Conservation (phyloP, 768 basidiomycete genomes). For the Albatrellus ellisii region DNA sequence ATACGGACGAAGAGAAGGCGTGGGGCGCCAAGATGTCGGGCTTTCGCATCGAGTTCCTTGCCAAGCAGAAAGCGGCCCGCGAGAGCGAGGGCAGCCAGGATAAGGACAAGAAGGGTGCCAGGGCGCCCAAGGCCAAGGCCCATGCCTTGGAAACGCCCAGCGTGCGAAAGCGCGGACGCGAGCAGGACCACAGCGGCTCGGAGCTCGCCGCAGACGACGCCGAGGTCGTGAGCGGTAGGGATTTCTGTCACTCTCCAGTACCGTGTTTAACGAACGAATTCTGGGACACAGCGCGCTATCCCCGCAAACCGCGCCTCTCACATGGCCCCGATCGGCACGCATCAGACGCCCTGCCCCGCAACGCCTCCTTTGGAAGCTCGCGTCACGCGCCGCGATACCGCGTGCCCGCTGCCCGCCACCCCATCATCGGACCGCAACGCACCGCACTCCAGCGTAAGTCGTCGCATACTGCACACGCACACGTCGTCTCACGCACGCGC, state of each 20-base stretch:
- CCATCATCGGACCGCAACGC: conserved; percentile 10
- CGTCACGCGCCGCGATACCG: conserved; percentile 31
- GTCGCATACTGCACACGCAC: neutral
- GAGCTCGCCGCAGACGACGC: neutral
- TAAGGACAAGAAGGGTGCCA: conserved; percentile 6
- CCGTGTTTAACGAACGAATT: neutral
- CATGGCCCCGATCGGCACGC: no score
- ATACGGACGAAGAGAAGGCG: conserved; percentile 26
- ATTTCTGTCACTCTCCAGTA: neutral
- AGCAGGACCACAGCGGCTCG: no score
- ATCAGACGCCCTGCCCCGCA: neutral
- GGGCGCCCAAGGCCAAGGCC: conserved; percentile 1
- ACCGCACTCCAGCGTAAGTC: conserved; percentile 54
- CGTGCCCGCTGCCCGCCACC: conserved; percentile 8
- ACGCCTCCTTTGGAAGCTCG: neutral
- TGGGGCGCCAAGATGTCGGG: conserved; percentile 29
- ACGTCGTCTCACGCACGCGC: neutral
- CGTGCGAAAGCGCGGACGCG: neutral
- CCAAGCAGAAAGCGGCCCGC: conserved; percentile 15
- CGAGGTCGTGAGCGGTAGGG: neutral
- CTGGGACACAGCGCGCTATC: no score
- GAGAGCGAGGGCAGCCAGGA: conserved; percentile 9
- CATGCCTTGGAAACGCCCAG: neutral
- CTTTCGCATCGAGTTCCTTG: conserved; percentile 25
- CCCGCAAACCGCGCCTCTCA: no score